Base-by-base conservation (phyloP, 257 asterid species). In the Petunia secreta region DNA sequence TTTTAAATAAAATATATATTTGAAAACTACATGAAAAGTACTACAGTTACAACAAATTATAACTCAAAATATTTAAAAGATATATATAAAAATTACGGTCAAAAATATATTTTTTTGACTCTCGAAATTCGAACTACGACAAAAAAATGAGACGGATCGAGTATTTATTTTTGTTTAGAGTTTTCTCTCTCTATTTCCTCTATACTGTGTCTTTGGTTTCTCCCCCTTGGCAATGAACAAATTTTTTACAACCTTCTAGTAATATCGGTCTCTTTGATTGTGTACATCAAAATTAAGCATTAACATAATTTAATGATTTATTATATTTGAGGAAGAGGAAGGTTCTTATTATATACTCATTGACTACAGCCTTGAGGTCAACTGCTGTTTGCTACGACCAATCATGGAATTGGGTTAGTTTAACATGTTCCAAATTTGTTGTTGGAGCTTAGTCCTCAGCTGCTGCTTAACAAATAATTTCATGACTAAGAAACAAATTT, bases 321-420 rank as follows among this genome's bases (percentile, higher is more conserved):
- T 44, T 8, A 16, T 68, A 44, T 8, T 25, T 44, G 8, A 3
- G 41, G 75, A 0, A 9, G 55, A 15, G n/a, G 75, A 14, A 55
- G 25, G 25, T 25, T 15, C 14, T 43, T 43, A 15, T 67, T n/a
- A 43, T 14, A 11, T 69, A 44, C n/a, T 68, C 46, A 16, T 68
- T 68, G 76, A 44, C 76, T 16, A 44, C n/a, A 44, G 58, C 39
- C 25, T 68, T 68, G 40, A 4, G 40, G 16, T 69, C 76, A 69
- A 69, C 8, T 9, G 14, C 10, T 3, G 9, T 44, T 69, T 4
- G 57, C 58, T 16, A 44, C 76, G 16, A 9, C 76, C 76, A 44
- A 68, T 68, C 8, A n/a, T 44, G 8, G 44, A 44, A n/a, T 57
- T 7, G 16, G 38, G 57, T 68, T 8, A 44, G 58, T 68, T 68